These are phyloP conservation scores for Lumnitzera racemosa DNA, from an alignment of 345 rosid genomes.

Conservation along the genomic window DNA sequence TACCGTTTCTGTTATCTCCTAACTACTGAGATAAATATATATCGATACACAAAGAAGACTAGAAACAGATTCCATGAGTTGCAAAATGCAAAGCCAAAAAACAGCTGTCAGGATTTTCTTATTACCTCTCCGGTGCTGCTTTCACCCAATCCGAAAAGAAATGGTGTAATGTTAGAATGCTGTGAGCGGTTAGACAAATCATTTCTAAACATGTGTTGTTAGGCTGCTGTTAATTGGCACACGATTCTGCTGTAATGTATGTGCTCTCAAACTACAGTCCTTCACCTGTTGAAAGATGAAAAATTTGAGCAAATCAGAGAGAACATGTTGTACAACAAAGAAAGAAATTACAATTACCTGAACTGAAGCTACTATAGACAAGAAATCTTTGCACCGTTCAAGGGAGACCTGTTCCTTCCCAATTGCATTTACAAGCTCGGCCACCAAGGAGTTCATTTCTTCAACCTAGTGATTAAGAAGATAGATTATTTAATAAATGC, in stretches of 20 bases:
- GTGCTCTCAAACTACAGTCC: conserved; percentile 81
- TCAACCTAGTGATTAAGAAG: conserved; percentile 46
- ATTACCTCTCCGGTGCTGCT: conserved; percentile 26
- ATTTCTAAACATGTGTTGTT: conserved; percentile 64
- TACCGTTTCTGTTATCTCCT: too few relatives aligned
- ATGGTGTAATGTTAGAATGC: conserved; percentile 51
- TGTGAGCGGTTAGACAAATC: conserved; percentile 59
- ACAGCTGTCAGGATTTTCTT: conserved; percentile 16
- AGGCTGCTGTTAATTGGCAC: conserved; percentile 46
- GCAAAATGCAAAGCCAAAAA: conserved; percentile 21
- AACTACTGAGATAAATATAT: too few relatives aligned
- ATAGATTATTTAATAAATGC: background rate
- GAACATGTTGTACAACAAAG: background rate
- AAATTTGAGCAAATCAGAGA: background rate
- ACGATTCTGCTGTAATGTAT: conserved; percentile 57
- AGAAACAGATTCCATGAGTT: too few relatives aligned
- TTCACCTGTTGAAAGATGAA: conserved; percentile 42
- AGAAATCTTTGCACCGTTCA: conserved; percentile 53
- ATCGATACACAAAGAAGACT: too few relatives aligned
- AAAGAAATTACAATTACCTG: conserved; percentile 45
- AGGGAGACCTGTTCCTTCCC: conserved; percentile 61
- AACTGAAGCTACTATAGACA: conserved; percentile 57
- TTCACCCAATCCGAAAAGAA: conserved; percentile 26
- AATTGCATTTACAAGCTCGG: conserved; percentile 50
- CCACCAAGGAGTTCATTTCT: conserved; percentile 51